Evolutionary conservation across 805 yeast genomes (phyloP).

Genomic region (Sugiyamaella boreocaroliniensis): DNA sequence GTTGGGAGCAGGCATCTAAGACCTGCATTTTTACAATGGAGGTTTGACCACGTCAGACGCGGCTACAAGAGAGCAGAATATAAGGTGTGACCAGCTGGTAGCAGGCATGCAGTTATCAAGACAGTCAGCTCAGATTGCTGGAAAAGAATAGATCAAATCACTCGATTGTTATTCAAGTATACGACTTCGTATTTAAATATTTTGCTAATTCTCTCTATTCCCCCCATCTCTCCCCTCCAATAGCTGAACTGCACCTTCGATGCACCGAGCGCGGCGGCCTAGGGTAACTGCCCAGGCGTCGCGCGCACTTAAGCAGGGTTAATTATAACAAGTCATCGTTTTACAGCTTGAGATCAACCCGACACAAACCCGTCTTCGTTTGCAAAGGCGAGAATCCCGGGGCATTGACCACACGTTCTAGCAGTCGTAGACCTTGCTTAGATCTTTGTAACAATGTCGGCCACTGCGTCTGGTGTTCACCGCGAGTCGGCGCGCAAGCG

Average conservation of each 20-base stretch:
- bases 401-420: neutral
- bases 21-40: too few species aligned
- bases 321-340: neutral
- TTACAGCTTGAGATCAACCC: neutral
- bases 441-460: slow-evolving; percentile 6
- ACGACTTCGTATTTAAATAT: too few species aligned
- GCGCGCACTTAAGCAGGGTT: neutral
- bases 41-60: neutral
- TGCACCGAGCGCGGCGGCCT: neutral
- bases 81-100: too few species aligned
- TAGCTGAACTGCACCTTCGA: neutral
- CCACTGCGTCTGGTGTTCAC: slow-evolving; percentile 10
- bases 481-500: slow-evolving; percentile 2
- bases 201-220: too few species aligned
- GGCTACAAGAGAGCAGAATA: neutral
- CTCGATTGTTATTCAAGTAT: too few species aligned
- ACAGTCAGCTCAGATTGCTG: too few species aligned
- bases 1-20: too few species aligned
- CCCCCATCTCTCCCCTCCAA: too few species aligned
- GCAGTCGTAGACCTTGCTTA: neutral
- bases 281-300: neutral
- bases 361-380: neutral
- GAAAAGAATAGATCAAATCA: too few species aligned
- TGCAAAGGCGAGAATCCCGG: neutral
- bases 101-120: too few species aligned